Conservation (phyloP, 176 grass and related monocot genomes). For the Triticum aestivum region DNA sequence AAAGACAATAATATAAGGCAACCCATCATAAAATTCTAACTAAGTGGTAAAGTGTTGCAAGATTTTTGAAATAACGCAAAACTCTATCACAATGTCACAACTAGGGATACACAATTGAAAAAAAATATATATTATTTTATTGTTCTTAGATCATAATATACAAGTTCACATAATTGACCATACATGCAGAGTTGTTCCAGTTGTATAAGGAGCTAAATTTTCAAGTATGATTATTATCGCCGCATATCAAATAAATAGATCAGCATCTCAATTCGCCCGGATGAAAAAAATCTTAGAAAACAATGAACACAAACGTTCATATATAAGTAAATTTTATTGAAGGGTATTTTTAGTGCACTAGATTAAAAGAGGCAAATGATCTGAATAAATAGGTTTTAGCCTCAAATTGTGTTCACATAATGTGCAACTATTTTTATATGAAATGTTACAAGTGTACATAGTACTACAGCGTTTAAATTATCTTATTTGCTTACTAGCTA, state of each 20-base stretch:
- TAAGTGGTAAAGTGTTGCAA: neutral
- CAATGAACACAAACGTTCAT: neutral
- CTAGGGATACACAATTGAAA: neutral
- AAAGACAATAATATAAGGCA: neutral
- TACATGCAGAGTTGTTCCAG: too few species aligned
- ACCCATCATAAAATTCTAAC: neutral
- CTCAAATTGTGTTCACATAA: too few species aligned
- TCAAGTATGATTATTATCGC: too few species aligned
- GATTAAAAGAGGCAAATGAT: neutral
- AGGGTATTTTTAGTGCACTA: too few species aligned
- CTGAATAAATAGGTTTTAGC: neutral
- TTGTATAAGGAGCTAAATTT: too few species aligned
- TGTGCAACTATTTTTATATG: too few species aligned
- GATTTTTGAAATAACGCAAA: neutral
- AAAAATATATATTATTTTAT: too few species aligned
- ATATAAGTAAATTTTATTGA: neutral
- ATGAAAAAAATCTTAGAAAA: neutral
- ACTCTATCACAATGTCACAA: neutral
- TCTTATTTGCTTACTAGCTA: too few species aligned
- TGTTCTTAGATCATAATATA: too few species aligned
- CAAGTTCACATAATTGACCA: too few species aligned
- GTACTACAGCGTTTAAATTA: too few species aligned
- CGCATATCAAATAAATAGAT: neutral
- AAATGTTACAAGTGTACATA: too few species aligned
- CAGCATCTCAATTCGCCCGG: neutral